Percentiles rank a stretch among this genome's conserved stretches.
phyloP scores from a whole-genome alignment of 1,139 yeast genomes.

The Suhomyces chickasaworum region DNA sequence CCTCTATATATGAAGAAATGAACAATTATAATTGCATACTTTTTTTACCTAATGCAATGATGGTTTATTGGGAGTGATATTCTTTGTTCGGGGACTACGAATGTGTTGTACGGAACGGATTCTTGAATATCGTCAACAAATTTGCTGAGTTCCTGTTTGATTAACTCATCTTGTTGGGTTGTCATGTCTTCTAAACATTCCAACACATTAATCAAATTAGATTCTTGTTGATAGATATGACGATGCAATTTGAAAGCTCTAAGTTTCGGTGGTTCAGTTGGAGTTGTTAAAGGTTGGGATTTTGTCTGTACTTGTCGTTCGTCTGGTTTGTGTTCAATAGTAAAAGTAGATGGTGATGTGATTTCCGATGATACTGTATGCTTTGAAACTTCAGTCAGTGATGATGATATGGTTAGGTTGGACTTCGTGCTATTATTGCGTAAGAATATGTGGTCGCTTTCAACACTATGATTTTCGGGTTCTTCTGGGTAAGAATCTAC shows the following conservation, averaged over 20 bases:
- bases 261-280: neutral
- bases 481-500: conserved; percentile 7
- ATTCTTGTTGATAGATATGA: conserved; percentile 14
- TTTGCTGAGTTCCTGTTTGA: conserved; percentile 11
- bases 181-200: conserved; percentile 17
- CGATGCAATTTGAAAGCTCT: conserved; percentile 12
- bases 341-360: conserved; percentile 6
- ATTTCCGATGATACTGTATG: conserved; percentile 10
- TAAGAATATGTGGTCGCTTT: conserved; percentile 10
- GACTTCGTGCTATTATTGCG: conserved; percentile 20
- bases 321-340: neutral
- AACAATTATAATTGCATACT: too few relatives aligned
- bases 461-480: conserved; percentile 3
- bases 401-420: conserved; percentile 13
- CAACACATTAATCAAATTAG: conserved; percentile 17
- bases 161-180: conserved; percentile 13
- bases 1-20: neutral
- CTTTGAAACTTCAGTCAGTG: conserved; percentile 11
- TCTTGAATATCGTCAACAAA: conserved; percentile 14
- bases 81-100: conserved; percentile 9
- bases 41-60: neutral
- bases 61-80: conserved; percentile 1
- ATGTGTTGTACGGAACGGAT: conserved; percentile 19
- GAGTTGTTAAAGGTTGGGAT: neutral
- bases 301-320: neutral